Percentiles rank a stretch among this genome's conserved stretches.
phyloP scores from a whole-genome alignment of 2,329 filamentous ascomycete species.

The Cercospora beticola region DNA sequence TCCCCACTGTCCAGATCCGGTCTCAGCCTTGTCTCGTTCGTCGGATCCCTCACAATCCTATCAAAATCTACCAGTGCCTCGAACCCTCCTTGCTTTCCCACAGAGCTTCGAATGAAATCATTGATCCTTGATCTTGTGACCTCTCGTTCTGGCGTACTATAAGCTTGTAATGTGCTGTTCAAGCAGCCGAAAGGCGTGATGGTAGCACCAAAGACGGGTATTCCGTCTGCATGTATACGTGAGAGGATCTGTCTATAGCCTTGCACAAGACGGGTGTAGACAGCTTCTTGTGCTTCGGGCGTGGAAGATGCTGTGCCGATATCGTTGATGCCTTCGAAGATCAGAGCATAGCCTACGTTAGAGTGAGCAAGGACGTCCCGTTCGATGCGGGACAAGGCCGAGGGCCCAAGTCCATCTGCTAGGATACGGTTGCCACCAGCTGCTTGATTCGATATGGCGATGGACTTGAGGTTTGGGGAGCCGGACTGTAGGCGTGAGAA shows the following conservation, averaged over 20 bases:
- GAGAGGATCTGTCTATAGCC: conserved; percentile 60
- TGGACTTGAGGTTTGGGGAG: conserved; percentile 45
- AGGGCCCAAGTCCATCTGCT: conserved; percentile 61
- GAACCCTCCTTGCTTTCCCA: conserved; percentile 47
- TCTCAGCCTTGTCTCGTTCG: conserved; percentile 51
- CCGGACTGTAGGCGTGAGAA: conserved; percentile 50
- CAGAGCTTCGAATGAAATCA: conserved; percentile 56
- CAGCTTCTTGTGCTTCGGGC: conserved; percentile 44
- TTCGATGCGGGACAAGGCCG: conserved; percentile 59
- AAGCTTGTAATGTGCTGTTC: conserved; percentile 50
- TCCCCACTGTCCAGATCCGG: conserved; percentile 60
- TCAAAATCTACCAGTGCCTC: conserved; percentile 65
- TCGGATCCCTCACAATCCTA: conserved; percentile 53
- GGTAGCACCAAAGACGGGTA: conserved; percentile 62
- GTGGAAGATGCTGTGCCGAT: conserved; percentile 57
- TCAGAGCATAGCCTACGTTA: conserved; percentile 60
- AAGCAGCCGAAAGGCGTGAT: conserved; percentile 62
- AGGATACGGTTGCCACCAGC: conserved; percentile 68
- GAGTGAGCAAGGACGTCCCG: conserved; percentile 62
- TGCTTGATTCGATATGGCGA: conserved; percentile 64
- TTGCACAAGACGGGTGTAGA: conserved; percentile 55
- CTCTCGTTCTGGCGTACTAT: conserved; percentile 57
- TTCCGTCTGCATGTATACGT: conserved; percentile 54
- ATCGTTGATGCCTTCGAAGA: conserved; percentile 70
- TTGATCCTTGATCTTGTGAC: conserved; percentile 59